These are phyloP conservation scores for Terfezia boudieri DNA, from an alignment of 495 filamentous ascomycete genomes.

Conservation along the genomic window DNA sequence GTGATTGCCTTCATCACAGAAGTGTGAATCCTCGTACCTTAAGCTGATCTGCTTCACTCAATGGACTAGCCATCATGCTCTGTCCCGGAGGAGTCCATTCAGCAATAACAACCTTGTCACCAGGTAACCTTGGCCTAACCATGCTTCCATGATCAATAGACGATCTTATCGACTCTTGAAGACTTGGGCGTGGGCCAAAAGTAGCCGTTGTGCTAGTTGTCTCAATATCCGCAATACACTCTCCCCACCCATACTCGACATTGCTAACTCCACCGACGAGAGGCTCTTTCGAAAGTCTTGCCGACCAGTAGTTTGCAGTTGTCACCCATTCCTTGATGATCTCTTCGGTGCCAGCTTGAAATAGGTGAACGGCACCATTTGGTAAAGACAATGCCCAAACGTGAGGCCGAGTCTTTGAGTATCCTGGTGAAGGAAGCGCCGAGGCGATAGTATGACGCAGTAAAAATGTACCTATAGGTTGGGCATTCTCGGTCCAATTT, in stretches of 20 bases:
- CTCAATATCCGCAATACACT: constrained; percentile 59
- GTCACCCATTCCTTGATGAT: constrained; percentile 86
- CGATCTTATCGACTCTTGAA: constrained; percentile 51
- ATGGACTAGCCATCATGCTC: constrained; percentile 59
- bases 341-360: constrained; percentile 88
- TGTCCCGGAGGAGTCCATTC: constrained; percentile 91
- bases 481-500: constrained; percentile 92
- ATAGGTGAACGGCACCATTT: constrained; percentile 83
- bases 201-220: constrained; percentile 19
- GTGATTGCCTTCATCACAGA: no score
- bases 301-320: constrained; percentile 95
- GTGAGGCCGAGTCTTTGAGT: constrained; percentile 71
- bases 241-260: constrained; percentile 93
- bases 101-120: constrained; percentile 61
- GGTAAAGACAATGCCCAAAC: constrained; percentile 93
- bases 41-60: constrained; percentile 63
- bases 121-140: constrained; percentile 47
- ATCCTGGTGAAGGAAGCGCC: constrained; percentile 70
- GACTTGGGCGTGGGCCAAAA: constrained; percentile 30
- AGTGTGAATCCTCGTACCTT: neutral
- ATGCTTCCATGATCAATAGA: constrained; percentile 41
- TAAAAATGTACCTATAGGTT: constrained; percentile 63
- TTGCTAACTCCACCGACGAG: constrained; percentile 84
- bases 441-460: constrained; percentile 85
- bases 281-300: constrained; percentile 77